Evolutionary conservation across 140 eudicot genomes (phyloP), one percentile per base, ranked within the genome.

Genomic region (Ambrosia hybrid): DNA sequence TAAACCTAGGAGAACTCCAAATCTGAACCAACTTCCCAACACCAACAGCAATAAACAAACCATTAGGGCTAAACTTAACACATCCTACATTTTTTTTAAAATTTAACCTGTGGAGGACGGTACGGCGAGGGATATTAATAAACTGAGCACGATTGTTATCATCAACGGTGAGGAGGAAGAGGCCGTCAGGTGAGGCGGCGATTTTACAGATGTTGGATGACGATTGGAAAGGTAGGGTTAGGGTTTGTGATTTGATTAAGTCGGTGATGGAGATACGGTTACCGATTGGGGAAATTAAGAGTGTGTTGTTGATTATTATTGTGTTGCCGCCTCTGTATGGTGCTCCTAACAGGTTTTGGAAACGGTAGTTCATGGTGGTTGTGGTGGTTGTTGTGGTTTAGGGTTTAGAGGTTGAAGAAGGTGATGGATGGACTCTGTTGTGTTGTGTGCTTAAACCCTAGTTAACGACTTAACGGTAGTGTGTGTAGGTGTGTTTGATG

Each of bases 281-380:
- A 0, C 97, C 97, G 60, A 90, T 79, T 1, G 99, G 88, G 0
- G 99, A 94, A 14, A 94, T 51, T 8, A 94, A 76, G 9, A 77
- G 84, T 0, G 78, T 79, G 81, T 90, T 87, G 81, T 80, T 60
- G 48, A 82, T 71, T 6, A 88, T 58, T 56, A 74, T 80, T 77
- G 69, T 85, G 76, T 90, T 90, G 3, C 99, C 99, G 67, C 99
- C 99, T 51, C 97, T 72, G 86, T 94, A 94, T 1, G 99, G 99
- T 10, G 99, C 99, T 71, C 99, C 99, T 58, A 94, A 87, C 5
- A 90, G 96, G 64, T 90, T 90, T 8, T 88, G 94, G 72, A 94
- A 94, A 51, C 94, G 81, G 90, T 82, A 94, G 61, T 94, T 94
- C 99, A 94, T 93, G 76, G 83, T 56, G 69, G 11, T 41, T 4